A percentile compares a stretch with the other conserved stretches of the same genome.
phyloP scores from a whole-genome alignment of 345 rosid genomes.

The Salix koriyanagi region DNA sequence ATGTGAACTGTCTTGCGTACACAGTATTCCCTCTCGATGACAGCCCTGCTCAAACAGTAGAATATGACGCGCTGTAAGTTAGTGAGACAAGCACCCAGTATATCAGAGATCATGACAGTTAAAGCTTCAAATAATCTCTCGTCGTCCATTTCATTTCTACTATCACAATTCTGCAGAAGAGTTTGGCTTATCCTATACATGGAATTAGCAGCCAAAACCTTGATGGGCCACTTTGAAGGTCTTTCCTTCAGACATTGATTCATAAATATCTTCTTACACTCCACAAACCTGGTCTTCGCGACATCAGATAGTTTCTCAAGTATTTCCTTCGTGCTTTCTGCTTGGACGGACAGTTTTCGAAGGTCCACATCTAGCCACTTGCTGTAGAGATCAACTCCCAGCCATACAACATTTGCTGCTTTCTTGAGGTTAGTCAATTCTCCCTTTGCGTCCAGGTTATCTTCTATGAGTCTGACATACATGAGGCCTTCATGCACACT shows the following conservation, averaged over 20 bases:
- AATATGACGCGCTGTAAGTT: constrained; percentile 48
- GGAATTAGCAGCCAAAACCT: constrained; percentile 66
- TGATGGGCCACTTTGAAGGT: constrained; percentile 69
- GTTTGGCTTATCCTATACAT: constrained; percentile 71
- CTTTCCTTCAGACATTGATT: constrained; percentile 35
- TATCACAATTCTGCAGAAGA: constrained; percentile 35
- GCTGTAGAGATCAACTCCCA: constrained; percentile 58
- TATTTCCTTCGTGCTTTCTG: constrained; percentile 41
- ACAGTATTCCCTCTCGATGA: constrained; percentile 56
- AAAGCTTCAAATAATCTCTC: constrained; percentile 42
- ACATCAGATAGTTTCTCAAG: constrained; percentile 47
- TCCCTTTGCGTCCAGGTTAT: constrained; percentile 24
- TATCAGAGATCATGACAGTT: constrained; percentile 52
- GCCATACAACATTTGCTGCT: constrained; percentile 63
- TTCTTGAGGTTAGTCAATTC: constrained; percentile 40
- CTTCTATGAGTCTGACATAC: constrained; percentile 51
- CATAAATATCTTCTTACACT: constrained; percentile 34
- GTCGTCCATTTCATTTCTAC: constrained; percentile 21
- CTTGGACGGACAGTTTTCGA: constrained; percentile 37
- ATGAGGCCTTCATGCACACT: constrained; percentile 58
- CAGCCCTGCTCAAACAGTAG: constrained; percentile 47
- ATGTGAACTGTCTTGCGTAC: constrained; percentile 50
- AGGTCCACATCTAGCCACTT: constrained; percentile 73
- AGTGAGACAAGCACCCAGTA: constrained; percentile 71
- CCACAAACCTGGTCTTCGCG: constrained; percentile 42